Percentiles rank a stretch among this genome's conserved stretches.
These are phyloP conservation scores for Beauveria australis DNA, from an alignment of 2,329 filamentous ascomycete genomes.

Conservation along the genomic window DNA sequence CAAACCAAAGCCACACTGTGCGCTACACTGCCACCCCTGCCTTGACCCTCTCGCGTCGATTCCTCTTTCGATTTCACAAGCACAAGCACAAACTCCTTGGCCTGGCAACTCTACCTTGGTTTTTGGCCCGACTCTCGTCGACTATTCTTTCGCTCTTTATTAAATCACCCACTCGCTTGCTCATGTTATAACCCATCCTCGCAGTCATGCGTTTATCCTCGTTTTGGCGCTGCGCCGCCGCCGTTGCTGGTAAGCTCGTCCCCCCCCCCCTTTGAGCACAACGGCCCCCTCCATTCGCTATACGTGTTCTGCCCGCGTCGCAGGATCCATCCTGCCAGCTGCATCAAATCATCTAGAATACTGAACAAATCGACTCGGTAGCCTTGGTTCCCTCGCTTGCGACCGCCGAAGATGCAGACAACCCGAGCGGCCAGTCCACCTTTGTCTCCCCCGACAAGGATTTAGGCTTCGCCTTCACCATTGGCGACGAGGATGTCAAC, in stretches of 20 bases:
- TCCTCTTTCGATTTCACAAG: slow-evolving; percentile 3
- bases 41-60: not conserved
- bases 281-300: not conserved
- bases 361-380: not conserved
- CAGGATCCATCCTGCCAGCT: too few relatives aligned
- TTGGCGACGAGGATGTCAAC: slow-evolving; percentile 35
- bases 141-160: not conserved
- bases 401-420: slow-evolving; percentile 21
- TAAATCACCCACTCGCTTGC: not conserved
- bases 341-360: not conserved
- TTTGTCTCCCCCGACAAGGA: slow-evolving; percentile 36
- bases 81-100: not conserved
- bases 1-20: slow-evolving; percentile 1
- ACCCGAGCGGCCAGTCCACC: slow-evolving; percentile 28
- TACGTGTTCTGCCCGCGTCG: not conserved
- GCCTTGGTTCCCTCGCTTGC: slow-evolving; percentile 15
- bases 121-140: not conserved
- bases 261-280: not conserved
- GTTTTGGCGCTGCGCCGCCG: slow-evolving; percentile 9
- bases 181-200: not conserved
- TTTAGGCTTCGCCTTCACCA: slow-evolving; percentile 42
- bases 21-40: not conserved
- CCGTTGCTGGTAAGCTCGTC: slow-evolving; percentile 5
- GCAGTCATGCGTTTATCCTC: slow-evolving; percentile 4
- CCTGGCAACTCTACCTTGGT: not conserved